Conservation (phyloP, 257 asterid species). For the Solanum appendiculatum region DNA sequence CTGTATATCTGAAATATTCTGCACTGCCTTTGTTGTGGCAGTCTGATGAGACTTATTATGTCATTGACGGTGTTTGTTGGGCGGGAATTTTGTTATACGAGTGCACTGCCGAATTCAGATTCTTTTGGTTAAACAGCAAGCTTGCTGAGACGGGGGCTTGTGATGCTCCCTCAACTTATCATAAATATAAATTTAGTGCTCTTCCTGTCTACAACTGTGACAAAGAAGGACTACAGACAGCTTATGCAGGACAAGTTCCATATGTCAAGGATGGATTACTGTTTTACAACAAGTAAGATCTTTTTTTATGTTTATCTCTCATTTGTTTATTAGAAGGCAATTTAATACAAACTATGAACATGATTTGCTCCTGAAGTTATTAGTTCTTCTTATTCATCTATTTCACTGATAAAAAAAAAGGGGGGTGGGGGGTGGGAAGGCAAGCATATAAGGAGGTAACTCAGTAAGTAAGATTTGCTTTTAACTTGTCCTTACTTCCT, state of each 20-base stretch:
- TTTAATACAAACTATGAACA: background rate
- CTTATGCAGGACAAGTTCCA: constrained; percentile 54
- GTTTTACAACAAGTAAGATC: constrained; percentile 74
- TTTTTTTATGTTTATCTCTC: background rate
- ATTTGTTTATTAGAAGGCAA: background rate
- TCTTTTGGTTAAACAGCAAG: constrained; percentile 84
- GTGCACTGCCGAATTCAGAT: constrained; percentile 88
- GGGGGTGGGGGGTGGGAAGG: background rate
- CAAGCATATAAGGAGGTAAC: background rate
- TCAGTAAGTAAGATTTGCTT: background rate
- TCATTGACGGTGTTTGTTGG: constrained; percentile 90
- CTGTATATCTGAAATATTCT: background rate
- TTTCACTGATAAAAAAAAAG: background rate
- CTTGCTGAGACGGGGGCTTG: constrained; percentile 73
- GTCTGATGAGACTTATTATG: constrained; percentile 82
- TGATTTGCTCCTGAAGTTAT: background rate
- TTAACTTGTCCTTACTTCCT: background rate
- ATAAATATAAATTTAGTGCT: constrained; percentile 46
- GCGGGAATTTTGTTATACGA: constrained; percentile 77
- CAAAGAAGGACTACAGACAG: constrained; percentile 57
- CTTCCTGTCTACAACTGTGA: constrained; percentile 58
- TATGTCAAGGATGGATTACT: constrained; percentile 82
- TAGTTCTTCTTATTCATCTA: background rate
- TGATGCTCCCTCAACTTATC: constrained; percentile 63
- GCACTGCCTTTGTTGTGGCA: constrained; percentile 22